Conservation (phyloP, 257 asterid genomes). For the Primulina huaijiensis region DNA sequence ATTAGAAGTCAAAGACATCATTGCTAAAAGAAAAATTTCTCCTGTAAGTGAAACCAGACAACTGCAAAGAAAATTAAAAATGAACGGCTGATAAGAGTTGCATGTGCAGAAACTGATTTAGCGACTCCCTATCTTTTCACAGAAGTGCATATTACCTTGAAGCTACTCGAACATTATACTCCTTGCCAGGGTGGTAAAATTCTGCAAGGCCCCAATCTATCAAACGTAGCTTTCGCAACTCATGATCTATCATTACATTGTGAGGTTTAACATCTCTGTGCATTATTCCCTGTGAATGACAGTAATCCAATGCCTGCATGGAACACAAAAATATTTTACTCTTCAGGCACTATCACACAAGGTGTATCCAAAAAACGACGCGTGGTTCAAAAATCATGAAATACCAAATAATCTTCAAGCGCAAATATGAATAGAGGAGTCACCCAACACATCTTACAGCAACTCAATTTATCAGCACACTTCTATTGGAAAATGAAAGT, state of each 20-base stretch:
- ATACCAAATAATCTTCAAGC: background rate
- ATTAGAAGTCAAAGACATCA: background rate
- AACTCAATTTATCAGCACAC: constrained; percentile 1
- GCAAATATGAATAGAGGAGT: background rate
- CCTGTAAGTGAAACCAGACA: background rate
- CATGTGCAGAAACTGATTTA: background rate
- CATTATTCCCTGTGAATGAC: constrained; percentile 74
- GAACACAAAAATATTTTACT: constrained; percentile 18
- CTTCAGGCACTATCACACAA: background rate
- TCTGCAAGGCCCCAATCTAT: constrained; percentile 81
- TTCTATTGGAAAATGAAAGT: background rate
- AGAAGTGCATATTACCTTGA: constrained; percentile 46
- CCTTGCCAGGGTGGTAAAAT: constrained; percentile 77
- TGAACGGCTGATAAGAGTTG: background rate
- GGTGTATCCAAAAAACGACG: background rate
- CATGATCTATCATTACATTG: constrained; percentile 86
- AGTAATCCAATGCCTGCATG: constrained; percentile 68
- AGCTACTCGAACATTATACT: constrained; percentile 80
- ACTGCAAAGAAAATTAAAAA: background rate
- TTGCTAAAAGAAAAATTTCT: background rate
- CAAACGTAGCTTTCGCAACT: constrained; percentile 72
- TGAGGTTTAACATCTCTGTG: constrained; percentile 86
- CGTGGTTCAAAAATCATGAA: background rate
- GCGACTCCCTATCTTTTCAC: background rate
- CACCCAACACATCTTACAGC: constrained; percentile 8